phyloP scores from a whole-genome alignment of 257 asterid species.

The Ilex aquifolium region DNA sequence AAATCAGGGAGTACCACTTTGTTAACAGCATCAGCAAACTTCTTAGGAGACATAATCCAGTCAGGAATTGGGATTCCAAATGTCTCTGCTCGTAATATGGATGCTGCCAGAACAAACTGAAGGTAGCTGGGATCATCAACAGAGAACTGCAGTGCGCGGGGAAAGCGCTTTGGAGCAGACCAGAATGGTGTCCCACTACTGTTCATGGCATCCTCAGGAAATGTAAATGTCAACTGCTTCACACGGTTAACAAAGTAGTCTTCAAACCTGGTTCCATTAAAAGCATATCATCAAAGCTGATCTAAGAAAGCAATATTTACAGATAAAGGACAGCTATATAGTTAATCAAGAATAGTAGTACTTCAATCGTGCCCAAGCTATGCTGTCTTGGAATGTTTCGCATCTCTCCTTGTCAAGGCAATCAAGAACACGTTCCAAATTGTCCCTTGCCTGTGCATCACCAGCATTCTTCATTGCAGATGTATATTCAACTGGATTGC shows the following conservation, averaged over 20 bases:
- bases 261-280: conserved; percentile 29
- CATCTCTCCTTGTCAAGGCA: conserved; percentile 37
- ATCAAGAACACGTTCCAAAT: conserved; percentile 31
- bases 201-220: conserved; percentile 39
- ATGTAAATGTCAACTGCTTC: conserved; percentile 36
- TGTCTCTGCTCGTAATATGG: conserved; percentile 36
- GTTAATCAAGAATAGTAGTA: conserved; percentile 5
- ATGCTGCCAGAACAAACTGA: conserved; percentile 24
- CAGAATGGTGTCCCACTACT: conserved; percentile 37
- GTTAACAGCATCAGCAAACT: conserved; percentile 33
- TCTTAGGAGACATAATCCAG: conserved; percentile 23
- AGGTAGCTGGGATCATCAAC: conserved; percentile 26
- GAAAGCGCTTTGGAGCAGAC: conserved; percentile 47
- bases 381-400: conserved; percentile 36
- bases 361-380: conserved; percentile 42
- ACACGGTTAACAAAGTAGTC: conserved; percentile 35
- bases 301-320: neutral
- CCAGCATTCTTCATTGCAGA: conserved; percentile 39
- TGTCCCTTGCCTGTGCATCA: conserved; percentile 48
- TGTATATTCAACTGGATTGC: conserved; percentile 28
- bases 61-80: conserved; percentile 41
- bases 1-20: conserved; percentile 33
- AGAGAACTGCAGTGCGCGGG: conserved; percentile 33
- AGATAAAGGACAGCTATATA: neutral
- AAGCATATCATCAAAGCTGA: conserved; percentile 6